Base-by-base conservation (phyloP, 116 monocot genomes). In the Dioscorea cayenensis region DNA sequence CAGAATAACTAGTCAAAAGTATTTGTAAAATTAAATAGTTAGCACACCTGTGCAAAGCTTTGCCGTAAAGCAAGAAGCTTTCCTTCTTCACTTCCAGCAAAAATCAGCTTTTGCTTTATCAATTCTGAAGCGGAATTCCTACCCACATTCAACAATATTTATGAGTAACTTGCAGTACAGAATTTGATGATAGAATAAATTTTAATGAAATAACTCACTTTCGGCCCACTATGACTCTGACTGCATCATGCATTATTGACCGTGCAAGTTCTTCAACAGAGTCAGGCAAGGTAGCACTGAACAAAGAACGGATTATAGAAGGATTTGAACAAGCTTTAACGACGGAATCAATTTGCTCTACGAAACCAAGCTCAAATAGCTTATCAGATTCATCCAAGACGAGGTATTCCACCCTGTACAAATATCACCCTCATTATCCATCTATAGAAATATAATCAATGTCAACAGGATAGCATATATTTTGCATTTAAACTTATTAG, bases 301-400 rank as follows among this genome's bases (percentile, higher is more conserved):
- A 93, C 64, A 93, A 76, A 68, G 90, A 84, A 36, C 88, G 90
- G 19, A 88, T 68, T 65, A 97, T 78, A 48, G 84, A 86, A 66
- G 93, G 88, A 77, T 91, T 93, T 60, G 97, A 97, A 66, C 97
- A 97, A 43, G 88, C 93, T 85, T 93, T 90, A 2, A 93, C 89
- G 28, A 97, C 78, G 35, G 77, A 77, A 85, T 97, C 97, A 63
- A 93, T 93, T 82, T 93, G 90, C 63, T 90, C 84, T 4, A 93
- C 86, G 68, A 90, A 97, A 43, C 94, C 93, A 61, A 97, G 86
- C 81, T 97, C 94, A 79, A 97, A 97, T 27, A 97, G 80, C 78
- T 97, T 97, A 79, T 97, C 97, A 50, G 94, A 88, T 81, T 97
- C 97, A 86, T 97, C 97, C 80, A 97, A 83, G 18, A 97, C 83